Conservation (phyloP, 176 grass and related monocot species). For the Cenchrus purpureus region DNA sequence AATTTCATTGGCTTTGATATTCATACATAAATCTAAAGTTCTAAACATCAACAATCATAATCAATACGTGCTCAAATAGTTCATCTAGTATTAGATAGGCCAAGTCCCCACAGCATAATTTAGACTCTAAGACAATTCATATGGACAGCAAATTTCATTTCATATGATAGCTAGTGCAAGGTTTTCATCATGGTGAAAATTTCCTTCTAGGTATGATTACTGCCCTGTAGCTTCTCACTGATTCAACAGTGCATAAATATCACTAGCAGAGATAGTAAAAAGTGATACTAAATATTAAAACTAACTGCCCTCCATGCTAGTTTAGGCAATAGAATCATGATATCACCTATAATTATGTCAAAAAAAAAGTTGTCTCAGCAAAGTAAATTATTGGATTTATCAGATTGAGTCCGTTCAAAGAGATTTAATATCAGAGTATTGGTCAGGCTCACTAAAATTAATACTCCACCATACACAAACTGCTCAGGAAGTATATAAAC, state of each 20-base stretch:
- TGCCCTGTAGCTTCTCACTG: slow-evolving; percentile 20
- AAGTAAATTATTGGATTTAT: slow-evolving; percentile 12
- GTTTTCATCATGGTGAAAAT: background rate
- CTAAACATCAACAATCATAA: slow-evolving; percentile 3
- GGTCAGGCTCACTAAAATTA: background rate
- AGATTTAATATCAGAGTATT: background rate
- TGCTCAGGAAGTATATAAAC: slow-evolving; percentile 14
- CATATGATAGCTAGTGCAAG: background rate
- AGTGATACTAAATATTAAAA: background rate
- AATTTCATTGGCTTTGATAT: slow-evolving; percentile 22
- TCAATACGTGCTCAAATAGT: background rate
- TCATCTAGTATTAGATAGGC: background rate
- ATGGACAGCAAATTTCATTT: slow-evolving; percentile 11
- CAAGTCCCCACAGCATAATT: background rate
- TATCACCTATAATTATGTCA: background rate
- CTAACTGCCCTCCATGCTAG: background rate
- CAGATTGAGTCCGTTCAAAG: background rate
- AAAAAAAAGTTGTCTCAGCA: slow-evolving; percentile 17
- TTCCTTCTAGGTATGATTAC: background rate
- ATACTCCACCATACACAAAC: background rate
- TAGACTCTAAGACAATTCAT: slow-evolving; percentile 4
- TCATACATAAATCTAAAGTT: background rate
- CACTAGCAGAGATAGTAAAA: background rate
- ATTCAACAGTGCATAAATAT: background rate
- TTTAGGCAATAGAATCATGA: background rate